Percentiles rank a stretch among this genome's conserved stretches.
phyloP scores from a whole-genome alignment of 805 yeast species.

The Yarrowia sp. region DNA sequence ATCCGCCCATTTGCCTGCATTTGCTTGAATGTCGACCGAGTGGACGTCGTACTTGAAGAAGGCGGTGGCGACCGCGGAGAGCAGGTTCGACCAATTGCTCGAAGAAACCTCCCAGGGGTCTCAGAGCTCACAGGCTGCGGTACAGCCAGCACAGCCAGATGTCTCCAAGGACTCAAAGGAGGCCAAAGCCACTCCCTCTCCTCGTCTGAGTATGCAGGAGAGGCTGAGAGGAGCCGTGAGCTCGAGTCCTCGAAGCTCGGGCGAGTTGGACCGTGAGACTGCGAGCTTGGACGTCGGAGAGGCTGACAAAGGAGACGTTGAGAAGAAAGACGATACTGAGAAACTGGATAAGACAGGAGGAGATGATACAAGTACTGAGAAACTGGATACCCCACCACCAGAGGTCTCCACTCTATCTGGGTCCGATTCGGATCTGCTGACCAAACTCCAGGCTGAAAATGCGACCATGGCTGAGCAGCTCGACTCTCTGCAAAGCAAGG shows the following conservation, averaged over 20 bases:
- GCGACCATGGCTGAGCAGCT: conserved; percentile 41
- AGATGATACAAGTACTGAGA: too few relatives aligned
- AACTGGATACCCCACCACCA: background rate
- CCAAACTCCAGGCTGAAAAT: conserved; percentile 7
- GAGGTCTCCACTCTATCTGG: background rate
- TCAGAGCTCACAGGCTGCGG: background rate
- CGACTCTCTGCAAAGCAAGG: conserved; percentile 46
- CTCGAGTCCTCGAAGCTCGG: conserved; percentile 20
- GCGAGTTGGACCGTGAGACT: conserved; percentile 2
- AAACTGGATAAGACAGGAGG: too few relatives aligned
- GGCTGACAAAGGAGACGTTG: too few relatives aligned
- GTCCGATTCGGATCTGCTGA: background rate
- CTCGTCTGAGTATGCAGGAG: conserved; percentile 31
- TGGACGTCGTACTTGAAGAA: conserved; percentile 37
- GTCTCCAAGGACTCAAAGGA: conserved; percentile 1
- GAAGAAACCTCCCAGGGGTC: conserved; percentile 29
- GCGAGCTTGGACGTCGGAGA: background rate
- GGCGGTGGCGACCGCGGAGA: conserved; percentile 34
- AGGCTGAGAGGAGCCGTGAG: conserved; percentile 24
- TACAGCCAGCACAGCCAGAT: background rate
- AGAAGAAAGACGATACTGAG: too few relatives aligned
- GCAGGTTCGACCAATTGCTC: conserved; percentile 28
- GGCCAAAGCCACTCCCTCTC: conserved; percentile 9
- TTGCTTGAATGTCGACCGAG: conserved; percentile 24
- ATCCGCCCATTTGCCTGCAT: too few relatives aligned